phyloP scores from a whole-genome alignment of 108 stramenopile species.

The Bacterosira constricta region DNA sequence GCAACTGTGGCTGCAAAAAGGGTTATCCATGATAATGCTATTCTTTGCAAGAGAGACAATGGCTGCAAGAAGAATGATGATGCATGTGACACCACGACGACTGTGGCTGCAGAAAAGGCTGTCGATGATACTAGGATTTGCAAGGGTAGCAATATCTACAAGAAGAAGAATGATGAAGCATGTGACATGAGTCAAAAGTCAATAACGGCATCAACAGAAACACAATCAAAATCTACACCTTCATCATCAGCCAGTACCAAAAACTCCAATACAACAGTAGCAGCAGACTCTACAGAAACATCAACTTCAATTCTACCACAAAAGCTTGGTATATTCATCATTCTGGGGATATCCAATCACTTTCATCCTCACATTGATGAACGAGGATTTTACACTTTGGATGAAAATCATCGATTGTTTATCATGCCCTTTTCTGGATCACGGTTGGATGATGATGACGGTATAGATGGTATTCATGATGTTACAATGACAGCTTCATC shows the following conservation, averaged over 20 bases:
- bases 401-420: conserved; percentile 75
- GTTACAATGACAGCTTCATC: neutral
- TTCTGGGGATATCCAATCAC: conserved; percentile 73
- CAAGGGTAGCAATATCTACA: no score
- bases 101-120: no score
- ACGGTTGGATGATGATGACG: conserved; percentile 40
- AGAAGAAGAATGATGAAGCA: no score
- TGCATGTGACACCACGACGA: conserved; percentile 15
- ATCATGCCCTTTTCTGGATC: conserved; percentile 85
- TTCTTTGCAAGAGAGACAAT: no score
- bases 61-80: no score
- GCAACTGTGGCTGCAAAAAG: no score
- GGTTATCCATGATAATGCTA: no score
- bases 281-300: conserved; percentile 31
- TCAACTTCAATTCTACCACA: conserved; percentile 10
- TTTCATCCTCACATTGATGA: conserved; percentile 76
- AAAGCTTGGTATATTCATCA: conserved; percentile 69
- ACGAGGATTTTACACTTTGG: conserved; percentile 85
- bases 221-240: no score
- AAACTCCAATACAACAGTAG: conserved; percentile 3
- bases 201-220: no score
- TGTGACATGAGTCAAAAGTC: no score
- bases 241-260: neutral
- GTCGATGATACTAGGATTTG: no score
- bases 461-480: conserved; percentile 1